These are phyloP conservation scores for Phlebopus sp. DNA, from an alignment of 1,284 basidiomycete genomes.

Conservation along the genomic window DNA sequence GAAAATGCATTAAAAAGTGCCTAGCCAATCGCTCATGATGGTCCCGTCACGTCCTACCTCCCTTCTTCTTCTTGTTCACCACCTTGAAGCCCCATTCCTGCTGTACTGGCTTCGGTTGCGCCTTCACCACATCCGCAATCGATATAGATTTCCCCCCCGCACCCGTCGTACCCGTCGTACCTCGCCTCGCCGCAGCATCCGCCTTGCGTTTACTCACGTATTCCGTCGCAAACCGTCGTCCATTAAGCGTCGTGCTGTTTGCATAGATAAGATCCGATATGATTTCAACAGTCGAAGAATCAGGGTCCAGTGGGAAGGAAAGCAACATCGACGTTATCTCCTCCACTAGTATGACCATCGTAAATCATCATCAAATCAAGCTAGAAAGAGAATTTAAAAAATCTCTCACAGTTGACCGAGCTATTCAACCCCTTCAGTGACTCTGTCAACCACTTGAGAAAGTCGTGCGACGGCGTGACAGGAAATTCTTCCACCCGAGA, in stretches of 20 bases:
- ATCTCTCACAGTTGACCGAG: constrained; percentile 70
- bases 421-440: constrained; percentile 84
- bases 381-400: constrained; percentile 4
- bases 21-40: constrained; percentile 21
- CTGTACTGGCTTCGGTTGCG: constrained; percentile 74
- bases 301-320: constrained; percentile 87
- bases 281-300: constrained; percentile 78
- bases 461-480: constrained; percentile 78
- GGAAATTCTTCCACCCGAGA: constrained; percentile 58
- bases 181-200: constrained; percentile 61
- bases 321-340: constrained; percentile 92
- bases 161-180: constrained; percentile 35
- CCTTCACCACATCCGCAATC: constrained; percentile 86
- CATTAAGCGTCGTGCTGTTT: constrained; percentile 91
- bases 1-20: constrained; percentile 6
- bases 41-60: constrained; percentile 42
- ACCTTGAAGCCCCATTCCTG: constrained; percentile 88
- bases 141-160: constrained; percentile 56
- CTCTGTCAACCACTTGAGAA: constrained; percentile 89
- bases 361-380: constrained; percentile 13
- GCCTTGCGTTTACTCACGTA: constrained; percentile 85
- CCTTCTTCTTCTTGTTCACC: constrained; percentile 91
- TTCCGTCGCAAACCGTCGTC: constrained; percentile 89
- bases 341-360: constrained; percentile 58
- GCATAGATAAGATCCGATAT: constrained; percentile 93